Evolutionary conservation across 441 rosid genomes (phyloP), one percentile per base, ranked within the genome.

Genomic region (Eutrema salsugineum): DNA sequence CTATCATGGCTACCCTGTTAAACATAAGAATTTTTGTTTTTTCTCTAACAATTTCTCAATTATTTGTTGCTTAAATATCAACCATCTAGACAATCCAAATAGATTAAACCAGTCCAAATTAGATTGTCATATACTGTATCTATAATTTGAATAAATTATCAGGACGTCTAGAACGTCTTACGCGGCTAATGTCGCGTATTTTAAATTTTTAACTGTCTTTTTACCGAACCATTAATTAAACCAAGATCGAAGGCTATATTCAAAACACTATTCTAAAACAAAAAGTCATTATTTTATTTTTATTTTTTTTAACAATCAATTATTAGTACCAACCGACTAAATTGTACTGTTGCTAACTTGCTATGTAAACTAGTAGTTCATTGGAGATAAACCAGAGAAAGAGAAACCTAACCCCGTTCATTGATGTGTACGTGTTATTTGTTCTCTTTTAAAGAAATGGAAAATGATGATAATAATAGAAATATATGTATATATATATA

Each of bases 351-450:
- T 67, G 63, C 63, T 51, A 51, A 60, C 57, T 67, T 50, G 36
- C 3, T 32, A 42, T 40, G 58, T 61, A 44, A 50, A 75, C 73
- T 67, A 74, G 57, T 60, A 74, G 63, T 75, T 75, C 69, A 36
- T 17, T 54, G 65, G 57, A 68, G 68, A 64, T 66, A 73, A 58
- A 57, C 51, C 9, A 14, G 40, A 65, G 43, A 38, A n/a, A n/a
- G 48, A 42, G 42, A 62, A 74, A 75, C 43, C 40, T 68, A 75
- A 68, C 60, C 60, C 66, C 66, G 70, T 47, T 54, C 59, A 46
- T 55, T 63, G 53, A 62, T 39, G 64, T 42, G 56, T 46, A 16
- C 44, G 56, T 54, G 57, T 72, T 44, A 24, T 59, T 50, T 67
- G 11, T 65, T 50, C 38, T 66, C 62, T 56, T 35, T 32, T 40